These are phyloP conservation scores for Candida arabinofermentans DNA, from an alignment of 805 yeast genomes.

Conservation along the genomic window DNA sequence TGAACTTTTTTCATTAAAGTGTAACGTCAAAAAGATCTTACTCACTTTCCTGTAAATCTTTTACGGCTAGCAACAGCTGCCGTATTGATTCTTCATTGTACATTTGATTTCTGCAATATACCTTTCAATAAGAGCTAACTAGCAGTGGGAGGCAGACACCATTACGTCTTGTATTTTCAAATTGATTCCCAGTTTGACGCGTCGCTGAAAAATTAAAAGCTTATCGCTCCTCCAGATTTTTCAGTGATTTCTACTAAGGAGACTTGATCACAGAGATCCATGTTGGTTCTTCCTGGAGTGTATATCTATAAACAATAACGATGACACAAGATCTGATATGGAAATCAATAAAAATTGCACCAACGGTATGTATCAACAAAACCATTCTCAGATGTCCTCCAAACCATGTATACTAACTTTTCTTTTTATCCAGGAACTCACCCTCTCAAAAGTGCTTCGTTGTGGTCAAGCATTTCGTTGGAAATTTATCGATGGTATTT, in stretches of 20 bases:
- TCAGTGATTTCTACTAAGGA: too few species aligned
- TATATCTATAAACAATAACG: background rate
- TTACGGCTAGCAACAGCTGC: background rate
- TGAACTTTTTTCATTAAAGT: too few species aligned
- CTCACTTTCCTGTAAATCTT: background rate
- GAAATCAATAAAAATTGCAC: constrained; percentile 23
- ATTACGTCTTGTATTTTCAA: background rate
- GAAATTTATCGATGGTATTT: constrained; percentile 58
- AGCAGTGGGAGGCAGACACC: too few species aligned
- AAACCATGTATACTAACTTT: constrained; percentile 1
- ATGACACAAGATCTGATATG: constrained; percentile 27
- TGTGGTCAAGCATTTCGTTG: constrained; percentile 87
- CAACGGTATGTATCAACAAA: constrained; percentile 16
- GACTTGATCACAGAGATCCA: too few species aligned
- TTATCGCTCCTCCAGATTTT: too few species aligned
- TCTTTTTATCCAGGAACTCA: constrained; percentile 39
- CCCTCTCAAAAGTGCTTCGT: constrained; percentile 61
- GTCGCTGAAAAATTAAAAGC: background rate
- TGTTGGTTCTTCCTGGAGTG: too few species aligned
- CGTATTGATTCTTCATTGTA: background rate
- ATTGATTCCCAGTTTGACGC: background rate
- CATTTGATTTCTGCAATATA: too few species aligned
- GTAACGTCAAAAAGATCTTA: background rate
- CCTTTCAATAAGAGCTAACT: too few species aligned
- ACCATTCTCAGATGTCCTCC: background rate